Evolutionary conservation across 2,329 filamentous ascomycete species (phyloP).

Genomic region (Penicillium hesseltinei): DNA sequence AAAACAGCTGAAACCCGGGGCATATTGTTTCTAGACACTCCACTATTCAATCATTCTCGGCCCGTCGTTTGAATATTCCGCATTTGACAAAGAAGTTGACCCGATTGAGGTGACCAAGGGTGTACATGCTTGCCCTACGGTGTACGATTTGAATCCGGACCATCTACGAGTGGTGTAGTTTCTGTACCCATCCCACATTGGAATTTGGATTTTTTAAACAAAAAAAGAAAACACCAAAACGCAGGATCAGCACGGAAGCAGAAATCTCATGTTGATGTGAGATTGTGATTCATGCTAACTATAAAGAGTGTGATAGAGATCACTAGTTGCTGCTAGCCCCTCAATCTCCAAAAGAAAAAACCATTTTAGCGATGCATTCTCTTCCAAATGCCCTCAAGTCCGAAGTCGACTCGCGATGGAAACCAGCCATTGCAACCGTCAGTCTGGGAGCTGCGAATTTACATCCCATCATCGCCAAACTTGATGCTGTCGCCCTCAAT

Average conservation of each 20-base stretch:
- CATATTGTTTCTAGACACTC: background rate
- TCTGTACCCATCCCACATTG: background rate
- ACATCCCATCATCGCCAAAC: conserved; percentile 26
- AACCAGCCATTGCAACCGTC: conserved; percentile 24
- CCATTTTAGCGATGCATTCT: conserved; percentile 12
- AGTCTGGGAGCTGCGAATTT: conserved; percentile 20
- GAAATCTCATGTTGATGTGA: background rate
- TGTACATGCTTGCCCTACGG: conserved; percentile 4
- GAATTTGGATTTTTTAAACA: background rate
- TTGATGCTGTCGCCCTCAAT: conserved; percentile 31
- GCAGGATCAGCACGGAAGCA: conserved; percentile 16
- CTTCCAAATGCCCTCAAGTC: conserved; percentile 16
- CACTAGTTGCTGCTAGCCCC: background rate
- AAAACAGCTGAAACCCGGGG: conserved; percentile 2
- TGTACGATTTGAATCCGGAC: conserved; percentile 4
- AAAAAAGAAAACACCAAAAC: conserved; percentile 2
- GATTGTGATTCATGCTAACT: background rate
- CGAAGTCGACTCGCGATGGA: conserved; percentile 15
- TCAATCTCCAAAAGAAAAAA: background rate
- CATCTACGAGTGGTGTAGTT: background rate
- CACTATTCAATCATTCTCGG: background rate
- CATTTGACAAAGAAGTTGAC: background rate
- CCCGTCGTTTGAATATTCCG: background rate
- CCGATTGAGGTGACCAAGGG: background rate
- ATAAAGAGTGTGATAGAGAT: background rate